A percentile compares a stretch with the other conserved stretches of the same genome.
Conservation (phyloP, 345 rosid species). For the Salix viminalis region DNA sequence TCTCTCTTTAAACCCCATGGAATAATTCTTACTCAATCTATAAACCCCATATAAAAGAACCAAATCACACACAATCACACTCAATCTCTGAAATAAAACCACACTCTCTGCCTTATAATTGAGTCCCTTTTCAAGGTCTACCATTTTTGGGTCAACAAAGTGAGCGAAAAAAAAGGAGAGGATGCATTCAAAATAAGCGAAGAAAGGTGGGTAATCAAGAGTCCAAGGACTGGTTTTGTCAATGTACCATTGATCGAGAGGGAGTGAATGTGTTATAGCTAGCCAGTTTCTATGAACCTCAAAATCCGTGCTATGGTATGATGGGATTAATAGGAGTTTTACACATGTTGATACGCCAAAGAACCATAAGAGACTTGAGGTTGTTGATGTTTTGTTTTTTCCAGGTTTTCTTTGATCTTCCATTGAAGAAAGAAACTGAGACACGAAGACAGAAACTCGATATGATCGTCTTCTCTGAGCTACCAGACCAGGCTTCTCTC, state of each 20-base stretch:
- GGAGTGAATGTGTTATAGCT: slow-evolving; percentile 74
- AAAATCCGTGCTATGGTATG: slow-evolving; percentile 82
- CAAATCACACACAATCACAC: slow-evolving; percentile 69
- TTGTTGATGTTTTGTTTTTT: too few species aligned
- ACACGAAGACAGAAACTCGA: too few species aligned
- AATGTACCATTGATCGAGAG: slow-evolving; percentile 73
- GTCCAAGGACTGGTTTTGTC: slow-evolving; percentile 93
- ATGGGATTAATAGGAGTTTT: slow-evolving; percentile 70
- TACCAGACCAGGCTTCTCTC: too few species aligned
- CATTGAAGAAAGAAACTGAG: too few species aligned
- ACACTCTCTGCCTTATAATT: slow-evolving; percentile 48
- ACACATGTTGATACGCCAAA: slow-evolving; percentile 48
- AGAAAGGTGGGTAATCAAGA: slow-evolving; percentile 89
- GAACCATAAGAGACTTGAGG: slow-evolving; percentile 45
- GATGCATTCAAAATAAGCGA: slow-evolving; percentile 59
- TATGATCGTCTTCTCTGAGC: too few species aligned
- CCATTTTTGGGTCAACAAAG: slow-evolving; percentile 63
- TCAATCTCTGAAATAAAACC: slow-evolving; percentile 60
- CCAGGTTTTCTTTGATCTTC: too few species aligned
- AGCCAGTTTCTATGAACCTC: slow-evolving; percentile 98
- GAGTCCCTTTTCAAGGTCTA: slow-evolving; percentile 55
- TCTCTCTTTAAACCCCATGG: slow-evolving; percentile 28
- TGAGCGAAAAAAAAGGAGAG: slow-evolving; percentile 60
- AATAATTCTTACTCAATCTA: slow-evolving; percentile 35
- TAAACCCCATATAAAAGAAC: slow-evolving; percentile 52